Base-by-base conservation (phyloP, 768 basidiomycete genomes). In the Calocybe indica region DNA sequence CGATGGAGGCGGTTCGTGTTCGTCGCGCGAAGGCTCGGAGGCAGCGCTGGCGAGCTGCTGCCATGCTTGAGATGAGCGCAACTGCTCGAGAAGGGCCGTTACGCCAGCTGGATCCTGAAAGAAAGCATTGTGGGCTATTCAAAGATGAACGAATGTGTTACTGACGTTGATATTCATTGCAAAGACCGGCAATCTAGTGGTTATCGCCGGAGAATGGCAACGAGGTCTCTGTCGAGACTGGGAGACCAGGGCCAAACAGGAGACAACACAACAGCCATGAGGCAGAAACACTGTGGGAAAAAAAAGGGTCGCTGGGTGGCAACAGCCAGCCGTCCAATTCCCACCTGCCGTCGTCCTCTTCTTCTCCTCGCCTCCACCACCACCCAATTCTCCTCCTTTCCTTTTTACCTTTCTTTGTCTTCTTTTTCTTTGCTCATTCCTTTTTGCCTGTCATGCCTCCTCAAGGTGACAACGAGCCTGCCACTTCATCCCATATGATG, bases 401-500 rank as follows among this genome's bases (percentile, higher is more conserved):
- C 48, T 51, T 55, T 43, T 49, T 53, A 50, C 52, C 56, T 52
- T 45, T 72, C 58, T 70, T 60, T 71, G 63, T 83, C 78, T 54
- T 76, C 74, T 47, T 78, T 39, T 62, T 61, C 57, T 57, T 56
- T 58, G 57, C 61, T 60, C 56, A 58, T 56, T 61, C 63, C 51
- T 62, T 57, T 59, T 60, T 57, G 50, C 48, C 48, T 52, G 59
- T 61, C 54, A 71, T 73, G 68, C 61, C 69, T 44, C 57, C 62
- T 34, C 58, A 62, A 52, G 56, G 72, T 48, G 76, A 78, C 54
- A 46, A 58, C 59, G 63, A 74, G 42, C 70, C 76, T 30, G 73
- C 80, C 37, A 80, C 79, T 54, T 82, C 87, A 37, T 91, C 89
- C 28, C 93, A 95, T 67, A 90, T 95, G 89, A 96, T 97, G 93